Base-by-base conservation (phyloP, 345 rosid species). In the Dipteronia sinensis region DNA sequence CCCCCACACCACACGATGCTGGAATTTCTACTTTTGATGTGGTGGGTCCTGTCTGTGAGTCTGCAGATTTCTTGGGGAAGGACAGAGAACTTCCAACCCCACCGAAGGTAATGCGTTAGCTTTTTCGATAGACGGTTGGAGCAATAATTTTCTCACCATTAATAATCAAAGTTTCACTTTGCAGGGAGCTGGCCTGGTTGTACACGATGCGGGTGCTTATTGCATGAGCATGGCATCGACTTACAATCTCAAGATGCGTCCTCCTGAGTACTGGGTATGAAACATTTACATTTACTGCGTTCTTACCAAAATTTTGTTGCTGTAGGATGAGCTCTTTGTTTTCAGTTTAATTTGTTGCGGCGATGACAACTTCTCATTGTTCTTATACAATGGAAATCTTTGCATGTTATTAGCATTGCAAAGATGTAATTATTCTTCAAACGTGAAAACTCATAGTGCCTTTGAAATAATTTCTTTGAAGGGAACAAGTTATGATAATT, bases 171-270 rank as follows among this genome's bases (percentile, higher is more conserved):
- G 31, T 80, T 77, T 19, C 5, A 29, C 65, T 72, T 77, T 81
- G 77, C 89, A 96, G 98, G 98, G 99, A 84, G 82, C 89, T 25
- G 98, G 97, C 73, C 90, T 96, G 46, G 98, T 94, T 67, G 99
- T 96, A 79, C 98, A 92, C 65, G 99, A 96, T 76, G 99, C 98
- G 4, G 99, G 99, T 62, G 99, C 98, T 38, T 96, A 96, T 79
- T 94, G 99, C 90, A 96, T 96, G 99, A 96, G 99, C 85, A 96
- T 96, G 99, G 98, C 99, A 51, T 96, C 99, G 2, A 92, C 98
- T 61, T 96, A 96, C 92, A 96, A 96, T 82, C 95, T 96, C 80
- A 96, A 96, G 89, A 94, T 96, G 98, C 98, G 98, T 25, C 99
- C 98, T 80, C 95, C 99, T 0, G 98, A 94, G 86, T 94, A 94